phyloP scores from a whole-genome alignment of 345 rosid species.

The Cardamine resedifolia region DNA sequence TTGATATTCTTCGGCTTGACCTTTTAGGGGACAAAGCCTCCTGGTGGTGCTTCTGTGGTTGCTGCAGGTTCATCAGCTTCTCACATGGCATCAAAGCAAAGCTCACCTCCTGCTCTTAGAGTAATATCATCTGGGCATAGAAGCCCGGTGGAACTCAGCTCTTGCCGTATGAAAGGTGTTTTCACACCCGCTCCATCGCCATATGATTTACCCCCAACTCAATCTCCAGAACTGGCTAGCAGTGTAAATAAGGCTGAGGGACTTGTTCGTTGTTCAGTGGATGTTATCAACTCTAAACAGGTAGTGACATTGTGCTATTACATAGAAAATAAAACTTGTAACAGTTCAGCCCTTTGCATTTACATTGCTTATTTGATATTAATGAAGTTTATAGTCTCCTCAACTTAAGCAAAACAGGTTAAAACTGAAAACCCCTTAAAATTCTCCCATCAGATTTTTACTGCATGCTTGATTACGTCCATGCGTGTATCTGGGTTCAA shows the following conservation, averaged over 20 bases:
- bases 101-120: conserved; percentile 58
- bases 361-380: conserved; percentile 1
- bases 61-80: conserved; percentile 57
- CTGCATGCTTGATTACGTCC: conserved; percentile 25
- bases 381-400: neutral
- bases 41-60: conserved; percentile 55
- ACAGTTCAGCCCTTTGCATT: neutral
- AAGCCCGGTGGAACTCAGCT: conserved; percentile 65
- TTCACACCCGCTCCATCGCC: conserved; percentile 64
- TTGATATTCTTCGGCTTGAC: conserved; percentile 13
- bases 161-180: conserved; percentile 75
- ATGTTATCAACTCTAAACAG: conserved; percentile 66
- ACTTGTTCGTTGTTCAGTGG: conserved; percentile 50
- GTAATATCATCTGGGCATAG: conserved; percentile 59
- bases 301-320: conserved; percentile 35
- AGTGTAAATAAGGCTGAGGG: conserved; percentile 55
- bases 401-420: neutral
- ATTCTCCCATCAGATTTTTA: neutral
- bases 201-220: conserved; percentile 58
- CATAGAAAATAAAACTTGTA: conserved; percentile 4
- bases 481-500: conserved; percentile 4
- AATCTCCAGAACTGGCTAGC: conserved; percentile 56
- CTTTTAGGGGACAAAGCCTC: conserved; percentile 74
- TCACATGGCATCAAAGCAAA: conserved; percentile 62
- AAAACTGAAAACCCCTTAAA: neutral